Conservation (phyloP, 257 asterid species). For the Leonotis leonurus region DNA sequence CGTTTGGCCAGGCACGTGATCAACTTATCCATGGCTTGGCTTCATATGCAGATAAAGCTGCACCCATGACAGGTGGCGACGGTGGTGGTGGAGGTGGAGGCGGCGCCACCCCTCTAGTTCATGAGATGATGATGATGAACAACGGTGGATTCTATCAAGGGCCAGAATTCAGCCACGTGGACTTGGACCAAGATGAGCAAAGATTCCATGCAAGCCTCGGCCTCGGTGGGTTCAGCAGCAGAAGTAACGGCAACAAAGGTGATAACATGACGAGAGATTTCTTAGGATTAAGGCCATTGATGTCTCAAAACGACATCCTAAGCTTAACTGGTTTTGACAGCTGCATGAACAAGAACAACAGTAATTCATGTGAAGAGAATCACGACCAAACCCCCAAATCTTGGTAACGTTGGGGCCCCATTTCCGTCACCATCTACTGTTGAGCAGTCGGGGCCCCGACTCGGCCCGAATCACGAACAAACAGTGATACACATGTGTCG, state of each 20-base stretch:
- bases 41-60: constrained; percentile 55
- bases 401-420: constrained; percentile 39
- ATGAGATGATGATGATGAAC: constrained; percentile 42
- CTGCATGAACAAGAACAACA: constrained; percentile 33
- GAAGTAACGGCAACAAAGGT: neutral
- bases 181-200: constrained; percentile 19
- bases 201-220: constrained; percentile 10
- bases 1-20: constrained; percentile 76
- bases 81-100: neutral
- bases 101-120: constrained; percentile 13
- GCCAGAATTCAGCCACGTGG: constrained; percentile 32
- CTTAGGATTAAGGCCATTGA: constrained; percentile 66
- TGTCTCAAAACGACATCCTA: constrained; percentile 46
- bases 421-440: neutral
- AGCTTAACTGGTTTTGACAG: constrained; percentile 39
- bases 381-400: constrained; percentile 30
- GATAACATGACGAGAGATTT: constrained; percentile 76
- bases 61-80: constrained; percentile 26
- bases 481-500: neutral
- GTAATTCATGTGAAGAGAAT: constrained; percentile 10
- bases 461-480: neutral
- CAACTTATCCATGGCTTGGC: constrained; percentile 46
- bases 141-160: constrained; percentile 35
- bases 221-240: constrained; percentile 15
- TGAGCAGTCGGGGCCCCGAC: neutral